Base-by-base conservation (phyloP, 805 yeast genomes). In the Zygosaccharomyces lentus region DNA sequence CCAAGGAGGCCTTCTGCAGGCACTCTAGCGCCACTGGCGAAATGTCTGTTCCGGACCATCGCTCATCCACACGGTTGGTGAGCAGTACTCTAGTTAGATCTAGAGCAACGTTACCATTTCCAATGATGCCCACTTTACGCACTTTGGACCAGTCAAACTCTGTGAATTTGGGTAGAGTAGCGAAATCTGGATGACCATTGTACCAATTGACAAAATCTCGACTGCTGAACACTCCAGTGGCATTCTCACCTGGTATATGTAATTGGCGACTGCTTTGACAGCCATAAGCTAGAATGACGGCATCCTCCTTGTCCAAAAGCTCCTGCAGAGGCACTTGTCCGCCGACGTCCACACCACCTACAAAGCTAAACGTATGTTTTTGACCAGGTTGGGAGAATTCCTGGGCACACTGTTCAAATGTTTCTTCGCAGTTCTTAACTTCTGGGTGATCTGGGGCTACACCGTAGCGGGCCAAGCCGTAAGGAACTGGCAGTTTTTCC, bases 361-460 rank as follows among this genome's bases (percentile, higher is more conserved):
- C 71, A 57, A 84, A 89, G 31, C 70, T 62, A 58, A 82, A 80
- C 1, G 64, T 55, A 9, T 66, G 62, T 9, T 60, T 55, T 19
- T 53, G 45, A 59, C 68, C 56, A 54, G 53, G 48, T 3, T 41
- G 41, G 9, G 41, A 15, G 15, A 47, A 56, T 24, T 57, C 52
- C 10, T 61, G 46, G 12, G 70, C 69, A 17, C 72, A 69, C 44
- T 82, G 81, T 8, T 74, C 75, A 60, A 93, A 84, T 43, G 89
- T 81, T 15, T 84, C 71, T 42, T 72, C 76, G 56, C 93, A 85
- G 49, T 81, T 81, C 63, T 90, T 91, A 26, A 93, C 98, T 58
- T 93, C 98, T 0, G 96, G 96, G 66, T 93, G 97, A 66, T 93
- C 99, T 2, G 99, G 99, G 0, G 99, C 97, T n/a, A 93, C 98